phyloP scores from a whole-genome alignment of 2,329 filamentous ascomycete genomes.

The Zymoseptoria passerinii region DNA sequence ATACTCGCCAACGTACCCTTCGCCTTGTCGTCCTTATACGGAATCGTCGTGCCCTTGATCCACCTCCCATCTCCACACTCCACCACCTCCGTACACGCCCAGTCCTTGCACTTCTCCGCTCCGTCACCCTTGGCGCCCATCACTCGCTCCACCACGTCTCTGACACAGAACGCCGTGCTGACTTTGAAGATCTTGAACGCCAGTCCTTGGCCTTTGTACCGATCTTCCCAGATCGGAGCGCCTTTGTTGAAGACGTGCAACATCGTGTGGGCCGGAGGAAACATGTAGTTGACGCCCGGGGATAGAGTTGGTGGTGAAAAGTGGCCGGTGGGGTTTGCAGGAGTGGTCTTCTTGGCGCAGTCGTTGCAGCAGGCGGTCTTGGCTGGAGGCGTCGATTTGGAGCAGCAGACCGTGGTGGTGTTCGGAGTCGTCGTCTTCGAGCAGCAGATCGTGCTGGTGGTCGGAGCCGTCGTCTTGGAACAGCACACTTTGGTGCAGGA shows the following conservation, averaged over 20 bases:
- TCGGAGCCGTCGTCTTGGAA: background rate
- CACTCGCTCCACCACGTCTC: slow-evolving; percentile 26
- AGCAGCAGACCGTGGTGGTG: background rate
- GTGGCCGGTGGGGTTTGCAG: background rate
- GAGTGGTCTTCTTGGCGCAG: background rate
- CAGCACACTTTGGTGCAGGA: slow-evolving; percentile 2
- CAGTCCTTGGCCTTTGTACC: slow-evolving; percentile 12
- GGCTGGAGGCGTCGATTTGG: background rate
- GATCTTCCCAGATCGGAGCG: slow-evolving; percentile 21
- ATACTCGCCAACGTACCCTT: slow-evolving; percentile 21
- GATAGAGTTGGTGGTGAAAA: slow-evolving; percentile 12
- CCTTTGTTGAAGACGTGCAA: slow-evolving; percentile 26
- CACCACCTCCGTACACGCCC: slow-evolving; percentile 27
- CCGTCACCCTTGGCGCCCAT: slow-evolving; percentile 8
- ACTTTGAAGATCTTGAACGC: slow-evolving; percentile 30
- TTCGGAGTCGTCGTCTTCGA: background rate
- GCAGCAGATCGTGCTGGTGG: background rate
- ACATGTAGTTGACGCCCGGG: slow-evolving; percentile 25
- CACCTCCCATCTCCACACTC: slow-evolving; percentile 27
- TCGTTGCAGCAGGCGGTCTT: too few relatives aligned
- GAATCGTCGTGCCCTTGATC: slow-evolving; percentile 26
- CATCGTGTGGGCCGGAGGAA: slow-evolving; percentile 21
- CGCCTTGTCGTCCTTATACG: slow-evolving; percentile 23
- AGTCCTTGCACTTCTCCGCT: slow-evolving; percentile 18
- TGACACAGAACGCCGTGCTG: slow-evolving; percentile 18